Conservation (phyloP, 2,329 filamentous ascomycete species). For the Ciborinia camelliae region DNA sequence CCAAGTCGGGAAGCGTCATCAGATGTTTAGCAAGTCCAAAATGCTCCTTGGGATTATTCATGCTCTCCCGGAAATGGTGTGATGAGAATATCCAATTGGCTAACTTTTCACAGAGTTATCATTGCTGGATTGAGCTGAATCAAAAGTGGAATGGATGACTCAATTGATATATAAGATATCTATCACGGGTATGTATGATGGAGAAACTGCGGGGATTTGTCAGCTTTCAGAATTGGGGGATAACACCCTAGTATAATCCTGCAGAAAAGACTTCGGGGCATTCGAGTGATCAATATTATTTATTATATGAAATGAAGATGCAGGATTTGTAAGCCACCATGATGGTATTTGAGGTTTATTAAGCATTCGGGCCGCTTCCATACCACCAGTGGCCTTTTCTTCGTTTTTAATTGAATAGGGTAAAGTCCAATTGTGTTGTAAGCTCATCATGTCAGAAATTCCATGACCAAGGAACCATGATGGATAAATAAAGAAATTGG, state of each 20-base stretch:
- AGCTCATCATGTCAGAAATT: not conserved
- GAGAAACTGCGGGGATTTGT: conserved; percentile 3
- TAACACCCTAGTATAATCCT: too few relatives aligned
- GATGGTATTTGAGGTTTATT: not conserved
- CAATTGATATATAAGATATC: not conserved
- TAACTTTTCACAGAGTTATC: too few relatives aligned
- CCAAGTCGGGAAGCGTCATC: not conserved
- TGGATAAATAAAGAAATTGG: not conserved
- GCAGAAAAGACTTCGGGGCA: not conserved
- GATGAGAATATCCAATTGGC: not conserved
- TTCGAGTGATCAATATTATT: too few relatives aligned
- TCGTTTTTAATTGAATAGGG: not conserved
- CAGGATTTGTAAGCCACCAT: not conserved
- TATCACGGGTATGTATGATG: not conserved
- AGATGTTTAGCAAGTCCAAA: not conserved
- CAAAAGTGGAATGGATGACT: not conserved
- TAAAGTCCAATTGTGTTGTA: not conserved
- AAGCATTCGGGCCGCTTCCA: too few relatives aligned
- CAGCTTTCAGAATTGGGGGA: not conserved
- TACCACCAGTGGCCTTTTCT: not conserved
- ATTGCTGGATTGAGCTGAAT: not conserved
- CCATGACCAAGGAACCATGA: not conserved
- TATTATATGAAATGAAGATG: not conserved
- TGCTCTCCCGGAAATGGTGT: not conserved
- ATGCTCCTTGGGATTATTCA: not conserved